Base-by-base conservation (phyloP, 148 eudicot genomes). In the Nepenthes gracilis region DNA sequence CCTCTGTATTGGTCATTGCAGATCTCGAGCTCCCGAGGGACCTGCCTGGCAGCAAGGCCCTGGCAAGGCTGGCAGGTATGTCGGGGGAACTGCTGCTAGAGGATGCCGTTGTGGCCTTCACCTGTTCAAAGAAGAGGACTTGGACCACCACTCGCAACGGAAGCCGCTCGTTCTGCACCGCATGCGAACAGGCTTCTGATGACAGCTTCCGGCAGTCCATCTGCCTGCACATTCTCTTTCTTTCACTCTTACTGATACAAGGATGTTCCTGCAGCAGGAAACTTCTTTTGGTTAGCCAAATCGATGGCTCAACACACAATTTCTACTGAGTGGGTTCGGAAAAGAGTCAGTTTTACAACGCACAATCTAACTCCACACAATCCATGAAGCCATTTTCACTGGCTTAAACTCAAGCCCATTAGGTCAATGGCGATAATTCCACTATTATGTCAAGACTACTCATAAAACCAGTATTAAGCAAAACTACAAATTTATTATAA, bases 201-300 rank as follows among this genome's bases (percentile, higher is more conserved):
- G 97, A 90, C 48, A 90, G 81, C 68, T 90, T 90, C 70, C 74
- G 72, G 81, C 95, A 87, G 67, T 90, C 95, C 97, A 90, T 90
- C 55, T 84, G 72, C 74, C 72, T 80, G 81, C 97, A 90, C 35
- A 90, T 76, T 74, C 72, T 82, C 75, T 85, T 90, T 47, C 70
- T 78, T 55, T 90, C 95, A 55, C 86, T 83, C 73, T 90, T 90
- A 71, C 71, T 77, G 49, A 90, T 77, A 23, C 67, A 81, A 6
- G 85, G 82, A 64, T 87, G 97, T 68, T 86, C 97, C 97, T 90
- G 80, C 47, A 75, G 1, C 47, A 58, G 1, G 11, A 38, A 36
- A 45, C 6, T 45, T 45, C 11, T 45, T 5, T 5, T 11, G 23
- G 23, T 23, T 23, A 23, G 23, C 23, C 23, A 23, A 23, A 23